Conservation (phyloP, 31 red algal genomes). For the Endocladia muricata region DNA sequence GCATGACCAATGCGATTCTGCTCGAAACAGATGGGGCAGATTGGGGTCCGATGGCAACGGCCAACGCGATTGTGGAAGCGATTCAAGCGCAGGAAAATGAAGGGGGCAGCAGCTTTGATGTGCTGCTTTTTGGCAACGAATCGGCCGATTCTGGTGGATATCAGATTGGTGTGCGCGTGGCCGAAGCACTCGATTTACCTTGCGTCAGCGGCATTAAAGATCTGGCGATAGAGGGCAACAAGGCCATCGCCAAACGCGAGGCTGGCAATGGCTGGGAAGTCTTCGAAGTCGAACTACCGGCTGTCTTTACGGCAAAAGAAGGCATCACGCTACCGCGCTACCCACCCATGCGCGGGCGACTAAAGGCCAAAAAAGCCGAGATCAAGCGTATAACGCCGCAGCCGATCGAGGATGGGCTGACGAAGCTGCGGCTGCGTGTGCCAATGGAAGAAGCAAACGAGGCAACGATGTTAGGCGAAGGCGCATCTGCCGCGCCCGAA, state of each 20-base stretch:
- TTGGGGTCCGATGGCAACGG: too few species aligned
- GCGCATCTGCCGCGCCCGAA: not conserved
- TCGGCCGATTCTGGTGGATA: not conserved
- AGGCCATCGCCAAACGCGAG: not conserved
- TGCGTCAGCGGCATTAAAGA: not conserved
- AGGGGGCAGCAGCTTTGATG: not conserved
- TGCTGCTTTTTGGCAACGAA: conserved; percentile 2
- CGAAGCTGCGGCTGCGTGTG: not conserved
- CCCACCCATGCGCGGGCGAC: not conserved
- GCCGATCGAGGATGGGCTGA: not conserved
- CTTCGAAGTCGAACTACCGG: not conserved
- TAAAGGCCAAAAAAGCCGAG: not conserved
- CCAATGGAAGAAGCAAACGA: not conserved
- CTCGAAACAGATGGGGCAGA: not conserved
- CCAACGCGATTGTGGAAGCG: not conserved
- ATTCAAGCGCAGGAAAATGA: not conserved
- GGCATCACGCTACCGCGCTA: not conserved
- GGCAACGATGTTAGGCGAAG: not conserved
- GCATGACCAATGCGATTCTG: not conserved
- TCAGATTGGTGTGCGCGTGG: not conserved
- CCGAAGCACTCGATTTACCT: not conserved
- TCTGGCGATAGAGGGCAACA: not conserved
- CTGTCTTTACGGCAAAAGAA: not conserved
- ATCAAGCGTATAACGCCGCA: not conserved
- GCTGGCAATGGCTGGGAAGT: not conserved